A percentile compares a stretch with the other conserved stretches of the same genome.
phyloP scores from a whole-genome alignment of 2,329 filamentous ascomycete genomes.

The Penicillium digitatum region DNA sequence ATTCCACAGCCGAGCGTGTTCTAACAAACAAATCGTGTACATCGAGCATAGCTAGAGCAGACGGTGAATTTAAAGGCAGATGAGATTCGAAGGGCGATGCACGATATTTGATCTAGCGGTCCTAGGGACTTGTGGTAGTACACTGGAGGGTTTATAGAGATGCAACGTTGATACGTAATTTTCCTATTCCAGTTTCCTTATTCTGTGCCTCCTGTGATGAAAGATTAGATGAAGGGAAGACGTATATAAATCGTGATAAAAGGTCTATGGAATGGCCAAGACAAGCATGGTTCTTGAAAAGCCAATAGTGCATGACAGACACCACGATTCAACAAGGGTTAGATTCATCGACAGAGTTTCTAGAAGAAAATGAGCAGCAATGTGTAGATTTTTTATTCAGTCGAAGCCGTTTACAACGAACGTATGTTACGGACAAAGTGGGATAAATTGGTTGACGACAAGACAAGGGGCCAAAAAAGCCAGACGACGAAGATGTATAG shows the following conservation, averaged over 20 bases:
- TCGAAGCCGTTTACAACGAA: neutral
- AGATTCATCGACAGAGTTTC: neutral
- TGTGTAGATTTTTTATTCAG: neutral
- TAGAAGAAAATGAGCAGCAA: neutral
- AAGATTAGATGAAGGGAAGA: no score
- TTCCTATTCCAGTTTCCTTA: neutral
- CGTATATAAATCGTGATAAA: neutral
- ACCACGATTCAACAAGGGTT: neutral
- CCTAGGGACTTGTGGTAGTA: neutral
- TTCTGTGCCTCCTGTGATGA: neutral
- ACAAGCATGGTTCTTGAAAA: neutral
- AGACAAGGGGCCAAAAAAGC: neutral
- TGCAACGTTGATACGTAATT: neutral
- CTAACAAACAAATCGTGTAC: no score
- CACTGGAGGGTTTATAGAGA: no score
- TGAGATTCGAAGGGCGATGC: neutral
- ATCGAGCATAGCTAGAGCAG: neutral
- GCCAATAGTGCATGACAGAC: neutral
- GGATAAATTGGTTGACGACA: neutral
- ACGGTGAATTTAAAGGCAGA: no score
- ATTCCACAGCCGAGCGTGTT: no score
- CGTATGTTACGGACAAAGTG: neutral
- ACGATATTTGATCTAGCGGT: neutral
- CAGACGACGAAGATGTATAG: neutral
- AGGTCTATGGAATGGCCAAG: neutral